phyloP scores from a whole-genome alignment of 306 rosid genomes.

The Gastrolobium villosum region DNA sequence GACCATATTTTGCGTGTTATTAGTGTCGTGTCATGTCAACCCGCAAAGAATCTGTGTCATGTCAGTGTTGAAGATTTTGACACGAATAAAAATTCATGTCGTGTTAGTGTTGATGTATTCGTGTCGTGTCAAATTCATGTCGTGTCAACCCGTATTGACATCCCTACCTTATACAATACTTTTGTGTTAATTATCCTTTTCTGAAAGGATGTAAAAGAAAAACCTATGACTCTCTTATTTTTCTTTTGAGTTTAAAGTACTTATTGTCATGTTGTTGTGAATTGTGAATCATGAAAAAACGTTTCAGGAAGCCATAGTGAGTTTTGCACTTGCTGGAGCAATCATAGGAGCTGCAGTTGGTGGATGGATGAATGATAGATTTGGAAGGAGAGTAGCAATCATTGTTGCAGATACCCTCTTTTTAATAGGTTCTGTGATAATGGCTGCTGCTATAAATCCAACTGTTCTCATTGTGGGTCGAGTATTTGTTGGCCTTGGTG shows the following conservation, averaged over 20 bases:
- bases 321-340: slow-evolving; percentile 75
- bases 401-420: slow-evolving; percentile 65
- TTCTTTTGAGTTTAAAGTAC: not conserved
- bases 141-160: too few relatives aligned
- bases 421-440: slow-evolving; percentile 56
- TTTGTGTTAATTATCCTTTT: not conserved
- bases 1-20: too few relatives aligned
- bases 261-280: not conserved
- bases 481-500: slow-evolving; percentile 70
- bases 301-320: slow-evolving; percentile 70
- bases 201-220: not conserved
- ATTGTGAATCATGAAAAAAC: not conserved
- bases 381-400: slow-evolving; percentile 60
- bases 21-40: too few relatives aligned
- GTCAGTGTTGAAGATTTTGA: too few relatives aligned
- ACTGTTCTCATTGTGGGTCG: slow-evolving; percentile 60
- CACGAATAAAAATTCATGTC: too few relatives aligned
- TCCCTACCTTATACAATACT: not conserved
- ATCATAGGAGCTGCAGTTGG: slow-evolving; percentile 74
- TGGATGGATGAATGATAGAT: slow-evolving; percentile 68
- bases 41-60: too few relatives aligned
- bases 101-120: too few relatives aligned
- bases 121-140: too few relatives aligned
- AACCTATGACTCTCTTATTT: not conserved
- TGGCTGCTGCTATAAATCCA: slow-evolving; percentile 60